Conservation (phyloP, 2,329 filamentous ascomycete genomes). For the Diaporthe destruens region DNA sequence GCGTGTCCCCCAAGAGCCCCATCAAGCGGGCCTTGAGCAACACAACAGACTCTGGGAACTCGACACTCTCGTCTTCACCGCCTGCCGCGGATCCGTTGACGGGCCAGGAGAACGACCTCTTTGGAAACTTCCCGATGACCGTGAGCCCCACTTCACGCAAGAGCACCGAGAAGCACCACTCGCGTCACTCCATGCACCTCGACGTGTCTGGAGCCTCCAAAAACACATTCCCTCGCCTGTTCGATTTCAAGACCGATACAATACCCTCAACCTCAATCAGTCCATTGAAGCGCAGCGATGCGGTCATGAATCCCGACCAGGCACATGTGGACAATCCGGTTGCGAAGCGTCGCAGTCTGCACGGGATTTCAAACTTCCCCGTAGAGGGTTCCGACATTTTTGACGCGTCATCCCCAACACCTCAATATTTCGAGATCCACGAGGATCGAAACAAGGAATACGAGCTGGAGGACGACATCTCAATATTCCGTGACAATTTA, state of each 20-base stretch:
- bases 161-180: slow-evolving; percentile 59
- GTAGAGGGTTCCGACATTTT: slow-evolving; percentile 81
- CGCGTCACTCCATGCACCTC: slow-evolving; percentile 68
- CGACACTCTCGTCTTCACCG: slow-evolving; percentile 63
- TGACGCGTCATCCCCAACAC: slow-evolving; percentile 63
- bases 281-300: slow-evolving; percentile 92
- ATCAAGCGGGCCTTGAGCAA: slow-evolving; percentile 81
- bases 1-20: slow-evolving; percentile 84
- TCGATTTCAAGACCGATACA: slow-evolving; percentile 60
- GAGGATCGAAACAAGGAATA: slow-evolving; percentile 63
- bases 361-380: slow-evolving; percentile 76
- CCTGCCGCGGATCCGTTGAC: slow-evolving; percentile 55
- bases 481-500: slow-evolving; percentile 54
- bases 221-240: slow-evolving; percentile 63
- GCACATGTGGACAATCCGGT: slow-evolving; percentile 84
- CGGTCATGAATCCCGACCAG: slow-evolving; percentile 88
- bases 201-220: slow-evolving; percentile 68
- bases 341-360: slow-evolving; percentile 89
- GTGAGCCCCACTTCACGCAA: slow-evolving; percentile 58
- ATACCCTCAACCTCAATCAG: slow-evolving; percentile 74
- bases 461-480: slow-evolving; percentile 59
- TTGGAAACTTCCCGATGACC: slow-evolving; percentile 48
- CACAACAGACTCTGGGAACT: slow-evolving; percentile 79
- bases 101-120: slow-evolving; percentile 58
- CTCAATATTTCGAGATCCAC: slow-evolving; percentile 62